phyloP scores from a whole-genome alignment of 2,329 filamentous ascomycete species.

The Xylariaceae sp. region DNA sequence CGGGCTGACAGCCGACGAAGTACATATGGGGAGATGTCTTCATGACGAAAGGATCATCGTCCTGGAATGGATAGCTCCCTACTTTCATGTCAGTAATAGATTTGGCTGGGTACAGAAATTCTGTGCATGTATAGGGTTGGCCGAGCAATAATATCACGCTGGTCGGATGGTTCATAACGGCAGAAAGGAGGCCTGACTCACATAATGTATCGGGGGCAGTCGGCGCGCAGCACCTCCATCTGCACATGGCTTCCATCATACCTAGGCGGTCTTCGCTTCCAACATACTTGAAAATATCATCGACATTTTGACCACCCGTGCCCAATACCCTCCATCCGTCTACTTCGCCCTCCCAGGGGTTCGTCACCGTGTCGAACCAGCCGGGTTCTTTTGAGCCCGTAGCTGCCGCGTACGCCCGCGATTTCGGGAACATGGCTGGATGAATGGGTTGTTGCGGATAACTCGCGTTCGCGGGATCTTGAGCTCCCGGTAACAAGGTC shows the following conservation, averaged over 20 bases:
- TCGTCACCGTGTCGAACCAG: slow-evolving; percentile 88
- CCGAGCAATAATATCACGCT: too few species aligned
- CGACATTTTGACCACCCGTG: slow-evolving; percentile 87
- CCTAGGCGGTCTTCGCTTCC: slow-evolving; percentile 72
- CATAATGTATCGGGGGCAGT: slow-evolving; percentile 95
- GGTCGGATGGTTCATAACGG: not conserved
- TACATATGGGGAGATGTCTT: slow-evolving; percentile 84
- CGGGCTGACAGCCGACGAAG: slow-evolving; percentile 81
- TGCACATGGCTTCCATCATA: slow-evolving; percentile 92
- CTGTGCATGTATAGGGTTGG: not conserved
- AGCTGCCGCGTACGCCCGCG: slow-evolving; percentile 63
- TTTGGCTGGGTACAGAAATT: not conserved
- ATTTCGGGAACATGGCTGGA: slow-evolving; percentile 80
- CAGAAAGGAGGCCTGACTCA: slow-evolving; percentile 44
- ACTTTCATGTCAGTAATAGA: not conserved
- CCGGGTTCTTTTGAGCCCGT: slow-evolving; percentile 50
- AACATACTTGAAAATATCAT: slow-evolving; percentile 91
- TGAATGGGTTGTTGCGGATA: slow-evolving; percentile 94
- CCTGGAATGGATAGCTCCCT: slow-evolving; percentile 97
- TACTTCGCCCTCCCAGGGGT: slow-evolving; percentile 87
- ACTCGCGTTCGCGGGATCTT: slow-evolving; percentile 84
- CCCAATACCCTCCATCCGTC: slow-evolving; percentile 87
- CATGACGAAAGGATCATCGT: slow-evolving; percentile 87
- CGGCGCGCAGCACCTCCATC: slow-evolving; percentile 87
- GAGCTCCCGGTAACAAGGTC: slow-evolving; percentile 79